Evolutionary conservation across 2,329 filamentous ascomycete genomes (phyloP).

Genomic region (Penicillium oxalicum): DNA sequence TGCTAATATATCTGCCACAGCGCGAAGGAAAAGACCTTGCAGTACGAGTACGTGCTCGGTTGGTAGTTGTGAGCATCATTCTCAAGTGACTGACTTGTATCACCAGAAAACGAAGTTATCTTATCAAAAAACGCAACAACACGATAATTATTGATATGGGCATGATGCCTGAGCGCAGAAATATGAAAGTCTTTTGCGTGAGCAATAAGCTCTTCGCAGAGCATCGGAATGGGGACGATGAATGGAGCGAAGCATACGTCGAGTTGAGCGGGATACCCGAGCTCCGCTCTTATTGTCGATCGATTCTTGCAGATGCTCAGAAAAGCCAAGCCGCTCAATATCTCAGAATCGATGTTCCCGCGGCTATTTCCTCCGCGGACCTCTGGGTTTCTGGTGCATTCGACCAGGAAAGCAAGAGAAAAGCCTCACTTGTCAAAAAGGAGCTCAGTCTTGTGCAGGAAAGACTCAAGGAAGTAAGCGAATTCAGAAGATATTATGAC

Average conservation of each 20-base stretch:
- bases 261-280: conserved; percentile 17
- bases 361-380: conserved; percentile 12
- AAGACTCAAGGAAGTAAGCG: not conserved
- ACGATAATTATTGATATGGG: not conserved
- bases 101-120: conserved; percentile 1
- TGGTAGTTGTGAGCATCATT: too few species aligned
- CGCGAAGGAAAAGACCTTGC: too few species aligned
- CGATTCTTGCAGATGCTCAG: conserved; percentile 16
- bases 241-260: conserved; percentile 9
- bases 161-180: not conserved
- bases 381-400: conserved; percentile 14
- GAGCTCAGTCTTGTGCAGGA: conserved; percentile 6
- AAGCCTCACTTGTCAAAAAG: conserved; percentile 10
- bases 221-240: conserved; percentile 1
- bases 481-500: too few species aligned
- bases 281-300: conserved; percentile 18
- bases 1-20: too few species aligned
- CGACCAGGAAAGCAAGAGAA: conserved; percentile 8
- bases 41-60: too few species aligned
- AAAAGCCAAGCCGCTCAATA: conserved; percentile 8
- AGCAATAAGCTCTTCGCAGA: conserved; percentile 16
- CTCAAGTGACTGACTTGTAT: too few species aligned
- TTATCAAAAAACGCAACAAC: conserved; percentile 1
- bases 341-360: conserved; percentile 11
- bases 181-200: conserved; percentile 15